Base-by-base conservation (phyloP, 1,284 basidiomycete genomes). In the Pseudozyma hubeiensis region DNA sequence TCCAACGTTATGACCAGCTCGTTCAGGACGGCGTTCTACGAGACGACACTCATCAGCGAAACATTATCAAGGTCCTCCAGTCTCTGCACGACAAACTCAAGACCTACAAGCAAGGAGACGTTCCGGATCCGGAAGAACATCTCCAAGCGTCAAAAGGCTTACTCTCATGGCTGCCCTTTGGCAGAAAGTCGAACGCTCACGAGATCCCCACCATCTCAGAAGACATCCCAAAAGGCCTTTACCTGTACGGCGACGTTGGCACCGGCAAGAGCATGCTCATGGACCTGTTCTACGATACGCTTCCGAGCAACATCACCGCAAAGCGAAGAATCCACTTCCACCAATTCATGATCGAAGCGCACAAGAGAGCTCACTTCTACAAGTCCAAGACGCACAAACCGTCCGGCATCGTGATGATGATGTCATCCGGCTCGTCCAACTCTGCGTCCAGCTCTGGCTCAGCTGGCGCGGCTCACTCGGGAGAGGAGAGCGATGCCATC, bases 221-320 rank as follows among this genome's bases (percentile, higher is more conserved):
- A 19, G 84, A 88, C 51, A 88, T 89, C 1, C 96, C 95, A 0
- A 91, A 91, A 76, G 93, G 95, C 11, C 88, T 99, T 29, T 99
- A 99, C 85, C 90, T 99, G n/a, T 94, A 93, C 84, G 97, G 97
- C 40, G 93, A 94, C 75, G 97, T 99, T 58, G 96, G 96, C 0
- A 98, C 95, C 5, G 96, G 97, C 29, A 87, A 88, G 57, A 79
- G 88, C 93, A 98, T 99, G 95, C 90, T 99, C 69, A 99, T 99
- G 97, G 97, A 99, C 85, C 87, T 99, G 17, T 97, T 99, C 86
- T 83, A 93, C 87, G 90, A 92, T 69, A 92, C 94, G 1, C 89
- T 99, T 1, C 94, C 95, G 0, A 80, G 88, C 0, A 89, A 90
- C 67, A 88, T 95, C 70, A 89, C 86, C 45, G 75, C 89, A 64